Base-by-base conservation (phyloP, 768 basidiomycete species). In the Serendipita indica region DNA sequence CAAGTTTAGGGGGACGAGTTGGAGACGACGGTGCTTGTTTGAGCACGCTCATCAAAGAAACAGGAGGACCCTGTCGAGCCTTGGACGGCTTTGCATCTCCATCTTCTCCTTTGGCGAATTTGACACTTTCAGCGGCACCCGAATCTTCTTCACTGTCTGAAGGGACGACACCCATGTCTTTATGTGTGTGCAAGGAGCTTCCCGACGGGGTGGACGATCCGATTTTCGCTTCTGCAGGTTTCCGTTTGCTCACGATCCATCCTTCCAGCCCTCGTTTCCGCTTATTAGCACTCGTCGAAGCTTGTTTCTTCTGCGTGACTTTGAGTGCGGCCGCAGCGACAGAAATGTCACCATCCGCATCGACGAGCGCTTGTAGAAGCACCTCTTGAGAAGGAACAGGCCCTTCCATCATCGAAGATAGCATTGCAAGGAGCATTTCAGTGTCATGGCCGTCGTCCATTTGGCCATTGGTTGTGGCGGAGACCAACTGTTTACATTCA, bases 381-480 rank as follows among this genome's bases (percentile, higher is more conserved):
- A 67, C 63, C 20, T 70, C 69, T 39, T 75, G 72, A 32, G 71
- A 67, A 2, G 72, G 68, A 13, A 63, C 61, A 57, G 67, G 67
- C 37, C 62, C 46, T 60, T 68, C 59, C 14, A 86, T 67, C 13
- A 85, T 70, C 65, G 84, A 86, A 14, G 73, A 70, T n/a, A 86
- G 78, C 59, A 86, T 70, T 7, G 79, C 84, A 39, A 89, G 71
- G 33, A 87, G 73, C 4, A 73, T 79, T 30, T 89, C 86, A 0
- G 83, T 89, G 69, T 86, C 83, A 18, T 37, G 7, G 41, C 18
- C 41, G 7, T 43, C 41, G 27, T n/a, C 18, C 41, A 43, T 39
- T n/a, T n/a, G 37, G 18, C 18, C 37, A 39, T 18, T 39, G 37
- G 18, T 18, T 39, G n/a, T n/a, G n/a, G n/a, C n/a, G n/a, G n/a